phyloP scores from a whole-genome alignment of 78 protist genomes.

The Monosiga brevicollis region DNA sequence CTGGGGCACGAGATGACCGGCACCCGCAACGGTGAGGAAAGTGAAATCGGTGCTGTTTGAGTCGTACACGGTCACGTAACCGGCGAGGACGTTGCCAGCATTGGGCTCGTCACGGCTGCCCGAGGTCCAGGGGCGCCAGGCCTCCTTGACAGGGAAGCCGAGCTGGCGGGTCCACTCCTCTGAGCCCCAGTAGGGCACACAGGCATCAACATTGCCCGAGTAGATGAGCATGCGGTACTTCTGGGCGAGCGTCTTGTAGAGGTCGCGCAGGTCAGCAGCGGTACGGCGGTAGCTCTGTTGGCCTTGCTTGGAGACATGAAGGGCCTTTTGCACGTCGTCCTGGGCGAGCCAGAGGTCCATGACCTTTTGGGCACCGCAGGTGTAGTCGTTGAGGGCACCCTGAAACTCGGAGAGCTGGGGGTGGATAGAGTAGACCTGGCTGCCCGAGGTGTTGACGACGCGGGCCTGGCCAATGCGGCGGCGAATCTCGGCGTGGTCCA shows the following conservation, averaged over 20 bases:
- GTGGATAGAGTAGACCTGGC: neutral
- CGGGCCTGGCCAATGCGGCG: neutral
- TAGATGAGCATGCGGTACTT: slow-evolving; percentile 15
- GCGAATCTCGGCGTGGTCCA: neutral
- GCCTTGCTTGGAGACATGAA: neutral
- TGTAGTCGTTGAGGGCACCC: neutral
- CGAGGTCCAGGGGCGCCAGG: slow-evolving; percentile 7
- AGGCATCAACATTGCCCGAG: slow-evolving; percentile 1
- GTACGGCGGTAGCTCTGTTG: neutral
- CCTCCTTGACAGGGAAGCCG: neutral
- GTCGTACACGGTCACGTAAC: neutral
- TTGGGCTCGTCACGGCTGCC: neutral
- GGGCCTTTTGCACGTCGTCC: slow-evolving; percentile 9
- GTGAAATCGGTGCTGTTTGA: neutral
- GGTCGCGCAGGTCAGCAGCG: neutral
- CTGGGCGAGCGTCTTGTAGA: neutral
- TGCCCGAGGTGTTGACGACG: neutral
- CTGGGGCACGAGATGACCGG: neutral
- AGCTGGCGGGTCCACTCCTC: slow-evolving; percentile 6
- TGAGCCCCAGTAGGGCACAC: slow-evolving; percentile 16
- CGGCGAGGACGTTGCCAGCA: neutral
- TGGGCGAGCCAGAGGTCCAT: neutral
- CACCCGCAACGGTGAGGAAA: neutral
- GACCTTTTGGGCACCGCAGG: slow-evolving; percentile 5
- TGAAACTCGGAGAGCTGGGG: neutral